Evolutionary conservation across 164 flowering plant species (phyloP).

Genomic region (Chimonanthus salicifolius): DNA sequence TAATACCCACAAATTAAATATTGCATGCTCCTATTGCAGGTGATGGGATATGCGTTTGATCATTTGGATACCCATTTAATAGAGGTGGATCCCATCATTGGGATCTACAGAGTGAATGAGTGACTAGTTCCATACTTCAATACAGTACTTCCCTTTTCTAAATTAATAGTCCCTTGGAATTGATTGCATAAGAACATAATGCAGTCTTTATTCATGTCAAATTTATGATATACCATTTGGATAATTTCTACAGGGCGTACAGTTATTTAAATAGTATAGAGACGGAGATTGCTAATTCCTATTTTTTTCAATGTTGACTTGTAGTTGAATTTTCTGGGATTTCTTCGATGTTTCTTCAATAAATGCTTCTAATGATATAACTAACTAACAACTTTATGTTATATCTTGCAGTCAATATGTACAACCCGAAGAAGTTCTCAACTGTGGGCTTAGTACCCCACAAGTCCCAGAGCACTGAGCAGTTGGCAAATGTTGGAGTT

Average conservation of each 20-base stretch:
- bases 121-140: not conserved
- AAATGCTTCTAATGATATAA: not conserved
- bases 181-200: not conserved
- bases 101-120: not conserved
- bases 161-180: not conserved
- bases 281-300: not conserved
- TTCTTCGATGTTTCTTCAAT: not conserved
- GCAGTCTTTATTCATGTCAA: not conserved
- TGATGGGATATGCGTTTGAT: not conserved
- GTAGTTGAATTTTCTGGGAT: not conserved
- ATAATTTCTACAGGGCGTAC: not conserved
- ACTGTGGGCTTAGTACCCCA: constrained; percentile 40
- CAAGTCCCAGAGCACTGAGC: constrained; percentile 39
- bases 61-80: not conserved
- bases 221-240: not conserved
- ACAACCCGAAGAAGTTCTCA: constrained; percentile 51
- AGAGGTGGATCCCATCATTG: not conserved
- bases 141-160: not conserved
- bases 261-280: not conserved
- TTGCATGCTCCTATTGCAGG: not conserved
- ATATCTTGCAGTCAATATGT: constrained; percentile 32
- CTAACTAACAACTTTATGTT: not conserved
- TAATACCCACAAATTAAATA: not conserved
- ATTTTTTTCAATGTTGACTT: not conserved
- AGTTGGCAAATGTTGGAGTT: constrained; percentile 24